Conservation (phyloP, 441 rosid species). For the Macaranga tanarius region DNA sequence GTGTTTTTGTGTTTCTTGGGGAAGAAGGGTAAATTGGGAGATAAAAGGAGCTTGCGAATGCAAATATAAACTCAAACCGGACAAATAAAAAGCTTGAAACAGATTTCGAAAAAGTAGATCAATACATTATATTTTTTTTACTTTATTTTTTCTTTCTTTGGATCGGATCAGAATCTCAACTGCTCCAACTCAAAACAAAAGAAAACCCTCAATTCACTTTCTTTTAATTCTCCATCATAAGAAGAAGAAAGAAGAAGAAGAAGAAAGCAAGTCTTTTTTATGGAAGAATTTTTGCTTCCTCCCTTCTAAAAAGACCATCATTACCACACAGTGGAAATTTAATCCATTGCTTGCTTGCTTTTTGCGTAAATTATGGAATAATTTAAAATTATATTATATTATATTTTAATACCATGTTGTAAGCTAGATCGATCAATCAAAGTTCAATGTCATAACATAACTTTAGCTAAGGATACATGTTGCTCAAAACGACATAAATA, state of each 20-base stretch:
- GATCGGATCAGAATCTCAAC: slow-evolving; percentile 50
- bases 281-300: not conserved
- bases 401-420: too few species aligned
- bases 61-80: slow-evolving; percentile 39
- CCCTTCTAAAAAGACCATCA: not conserved
- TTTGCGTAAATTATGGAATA: slow-evolving; percentile 27
- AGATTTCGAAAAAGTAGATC: slow-evolving; percentile 46
- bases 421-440: too few species aligned
- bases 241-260: not conserved
- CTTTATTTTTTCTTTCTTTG: not conserved
- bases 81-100: slow-evolving; percentile 38
- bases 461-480: too few species aligned
- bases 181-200: slow-evolving; percentile 27
- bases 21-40: not conserved
- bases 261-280: slow-evolving; percentile 21
- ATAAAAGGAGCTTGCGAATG: slow-evolving; percentile 30
- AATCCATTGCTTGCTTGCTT: slow-evolving; percentile 27
- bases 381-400: too few species aligned
- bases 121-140: slow-evolving; percentile 11
- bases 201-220: not conserved
- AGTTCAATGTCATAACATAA: not conserved
- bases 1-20: not conserved
- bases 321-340: slow-evolving; percentile 3
- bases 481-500: too few species aligned
- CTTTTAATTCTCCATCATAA: not conserved